A percentile compares a stretch with the other conserved stretches of the same genome.
These are phyloP conservation scores for Aurantiochytrium sp. DNA, from an alignment of 108 stramenopile genomes.

Conservation along the genomic window DNA sequence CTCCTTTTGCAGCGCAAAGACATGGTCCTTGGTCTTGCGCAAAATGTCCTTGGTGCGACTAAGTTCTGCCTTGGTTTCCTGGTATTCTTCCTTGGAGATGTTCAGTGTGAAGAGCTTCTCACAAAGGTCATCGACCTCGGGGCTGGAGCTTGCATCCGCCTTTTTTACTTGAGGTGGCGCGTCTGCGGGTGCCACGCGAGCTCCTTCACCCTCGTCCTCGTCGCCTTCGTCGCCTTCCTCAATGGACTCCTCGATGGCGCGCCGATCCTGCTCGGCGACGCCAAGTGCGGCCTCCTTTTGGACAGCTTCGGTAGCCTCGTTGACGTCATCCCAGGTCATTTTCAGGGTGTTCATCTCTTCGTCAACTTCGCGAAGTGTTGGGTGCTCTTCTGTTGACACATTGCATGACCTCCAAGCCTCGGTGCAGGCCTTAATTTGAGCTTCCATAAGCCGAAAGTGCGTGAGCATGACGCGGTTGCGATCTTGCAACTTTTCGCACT, in stretches of 20 bases:
- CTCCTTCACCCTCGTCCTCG: not conserved
- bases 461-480: not conserved
- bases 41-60: not conserved
- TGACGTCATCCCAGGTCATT: not conserved
- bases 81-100: not conserved
- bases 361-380: not conserved
- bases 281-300: not conserved
- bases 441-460: not conserved
- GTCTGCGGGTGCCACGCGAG: not conserved
- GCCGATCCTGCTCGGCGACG: not conserved
- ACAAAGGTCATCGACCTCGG: not conserved
- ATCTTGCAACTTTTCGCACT: constrained; percentile 7
- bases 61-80: not conserved
- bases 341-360: not conserved
- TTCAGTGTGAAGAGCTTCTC: not conserved
- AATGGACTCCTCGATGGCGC: not conserved
- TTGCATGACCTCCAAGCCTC: not conserved
- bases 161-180: too few relatives aligned
- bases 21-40: constrained; percentile 21
- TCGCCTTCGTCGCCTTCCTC: not conserved
- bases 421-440: not conserved
- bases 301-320: not conserved
- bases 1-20: constrained; percentile 30
- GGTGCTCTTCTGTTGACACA: not conserved
- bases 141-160: not conserved